A percentile compares a stretch with the other conserved stretches of the same genome.
Evolutionary conservation across 1,284 basidiomycete genomes (phyloP).

Genomic region (Xerocomus nothofagi): DNA sequence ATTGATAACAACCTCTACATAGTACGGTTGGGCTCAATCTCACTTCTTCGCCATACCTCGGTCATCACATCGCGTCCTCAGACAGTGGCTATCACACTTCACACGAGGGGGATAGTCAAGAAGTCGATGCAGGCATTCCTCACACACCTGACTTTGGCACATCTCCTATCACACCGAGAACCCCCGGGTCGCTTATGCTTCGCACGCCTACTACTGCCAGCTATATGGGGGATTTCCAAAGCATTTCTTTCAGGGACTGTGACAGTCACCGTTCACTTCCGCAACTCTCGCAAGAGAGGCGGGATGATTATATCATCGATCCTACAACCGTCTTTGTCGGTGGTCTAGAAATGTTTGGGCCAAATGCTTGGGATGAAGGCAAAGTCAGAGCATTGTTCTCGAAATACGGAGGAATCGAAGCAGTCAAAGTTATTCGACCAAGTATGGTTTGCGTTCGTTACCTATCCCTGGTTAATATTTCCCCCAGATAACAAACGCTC

Average conservation of each 20-base stretch:
- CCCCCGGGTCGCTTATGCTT: conserved; percentile 46
- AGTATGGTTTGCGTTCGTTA: conserved; percentile 40
- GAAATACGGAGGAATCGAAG: conserved; percentile 62
- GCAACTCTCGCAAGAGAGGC: conserved; percentile 14
- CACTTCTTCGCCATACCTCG: conserved; percentile 17
- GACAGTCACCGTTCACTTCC: conserved; percentile 21
- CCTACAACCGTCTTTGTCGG: conserved; percentile 73
- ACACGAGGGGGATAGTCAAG: conserved; percentile 28
- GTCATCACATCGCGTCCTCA: conserved; percentile 8
- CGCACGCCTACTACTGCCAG: conserved; percentile 43
- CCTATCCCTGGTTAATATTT: conserved; percentile 4
- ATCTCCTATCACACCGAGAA: conserved; percentile 52
- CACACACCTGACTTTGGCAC: conserved; percentile 47
- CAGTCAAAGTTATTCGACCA: conserved; percentile 62
- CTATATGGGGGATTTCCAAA: conserved; percentile 35
- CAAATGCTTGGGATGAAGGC: conserved; percentile 64
- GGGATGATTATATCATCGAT: conserved; percentile 47
- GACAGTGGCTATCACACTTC: conserved; percentile 12
- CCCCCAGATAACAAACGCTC: conserved; percentile 55
- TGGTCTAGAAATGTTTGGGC: conserved; percentile 63
- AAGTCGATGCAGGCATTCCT: conserved; percentile 41
- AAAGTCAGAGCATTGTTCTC: conserved; percentile 58
- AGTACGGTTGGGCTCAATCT: conserved; percentile 15
- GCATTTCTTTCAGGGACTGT: conserved; percentile 29
- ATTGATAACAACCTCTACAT: conserved; percentile 6